Evolutionary conservation across 306 rosid species (phyloP), one percentile per base, ranked within the genome.

Genomic region (Delonix regia): DNA sequence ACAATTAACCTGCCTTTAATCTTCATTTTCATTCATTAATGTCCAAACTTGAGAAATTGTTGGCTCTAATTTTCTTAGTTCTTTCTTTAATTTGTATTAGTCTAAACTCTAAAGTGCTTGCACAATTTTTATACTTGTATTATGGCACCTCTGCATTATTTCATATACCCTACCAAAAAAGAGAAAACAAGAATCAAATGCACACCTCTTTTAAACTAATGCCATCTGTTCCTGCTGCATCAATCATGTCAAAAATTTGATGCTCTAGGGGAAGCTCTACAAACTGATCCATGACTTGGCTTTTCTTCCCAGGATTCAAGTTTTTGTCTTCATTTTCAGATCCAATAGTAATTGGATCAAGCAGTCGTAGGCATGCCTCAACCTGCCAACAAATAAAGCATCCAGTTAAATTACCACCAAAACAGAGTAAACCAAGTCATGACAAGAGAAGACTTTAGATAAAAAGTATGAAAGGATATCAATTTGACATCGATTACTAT

Each of bases 201-300:
- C 18, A 67, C 56, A 92, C 99, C 98, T 91, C 88, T 80, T 78
- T 81, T 78, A 73, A 71, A 67, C 86, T 74, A 78, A 86, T 68
- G 71, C 94, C 92, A 78, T 81, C 78, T 3, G 85, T 76, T 62
- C 89, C 92, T 16, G 92, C 78, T 27, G 89, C 86, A 66, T 90
- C 90, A 61, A 90, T 86, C 77, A 88, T 61, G 56, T 90, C 89
- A 80, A 83, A 88, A 45, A 90, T 88, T 79, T 86, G 90, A 74
- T 81, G 83, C 80, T 90, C 90, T 22, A 88, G 48, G 0, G 90
- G 90, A 60, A 90, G 89, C 74, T 90, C 94, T 13, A 86, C 85
- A 57, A 88, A 86, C 68, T 90, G 94, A 63, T 86, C 83, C 13
- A 78, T 73, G 75, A 81, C 51, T 70, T 84, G 81, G 72, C 51